Base-by-base conservation (phyloP, 1,284 basidiomycete genomes). In the Melampsora americana region DNA sequence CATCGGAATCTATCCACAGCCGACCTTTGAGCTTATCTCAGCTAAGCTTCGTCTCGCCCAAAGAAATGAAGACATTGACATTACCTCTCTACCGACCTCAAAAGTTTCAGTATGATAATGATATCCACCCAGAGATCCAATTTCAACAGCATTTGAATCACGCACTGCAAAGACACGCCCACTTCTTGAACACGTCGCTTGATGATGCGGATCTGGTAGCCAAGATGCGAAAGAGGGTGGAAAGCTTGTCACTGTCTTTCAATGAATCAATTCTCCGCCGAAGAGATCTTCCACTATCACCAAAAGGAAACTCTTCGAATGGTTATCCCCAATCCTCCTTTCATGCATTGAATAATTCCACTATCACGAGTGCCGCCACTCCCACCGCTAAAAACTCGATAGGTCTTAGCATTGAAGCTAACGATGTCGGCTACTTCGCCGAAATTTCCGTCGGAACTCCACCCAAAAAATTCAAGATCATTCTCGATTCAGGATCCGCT, bases 401-500 rank as follows among this genome's bases (percentile, higher is more conserved):
- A 59, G 91, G 89, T 2, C 85, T 93, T 64, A 86, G 88, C 79
- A 92, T 92, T 74, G 88, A 92, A 87, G 81, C 81, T 16, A 85
- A 86, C 78, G 86, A 87, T 80, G 84, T 86, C 46, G 87, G 87
- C 48, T 88, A 93, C 83, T 85, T 92, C 67, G 89, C 90, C 7
- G 89, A 87, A 32, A 83, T 94, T 44, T 87, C 90, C 82, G 87
- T 94, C 78, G 92, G 92, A 50, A 90, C 89, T 2, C 90, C 90
- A n/a, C 87, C 90, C 1, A 85, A 83, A 59, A 83, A 88, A 79
- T 94, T 91, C 83, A 85, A 86, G 44, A 83, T 95, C 80, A 86
- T 94, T 67, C 89, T 92, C 88, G 92, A 95, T 84, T 90, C 90
- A 32, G 93, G 92, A 44, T 92, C 89, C 9, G 89, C 91, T 18